A percentile compares a stretch with the other conserved stretches of the same genome.
phyloP scores from a whole-genome alignment of 306 rosid species.

The Sindora glabra region DNA sequence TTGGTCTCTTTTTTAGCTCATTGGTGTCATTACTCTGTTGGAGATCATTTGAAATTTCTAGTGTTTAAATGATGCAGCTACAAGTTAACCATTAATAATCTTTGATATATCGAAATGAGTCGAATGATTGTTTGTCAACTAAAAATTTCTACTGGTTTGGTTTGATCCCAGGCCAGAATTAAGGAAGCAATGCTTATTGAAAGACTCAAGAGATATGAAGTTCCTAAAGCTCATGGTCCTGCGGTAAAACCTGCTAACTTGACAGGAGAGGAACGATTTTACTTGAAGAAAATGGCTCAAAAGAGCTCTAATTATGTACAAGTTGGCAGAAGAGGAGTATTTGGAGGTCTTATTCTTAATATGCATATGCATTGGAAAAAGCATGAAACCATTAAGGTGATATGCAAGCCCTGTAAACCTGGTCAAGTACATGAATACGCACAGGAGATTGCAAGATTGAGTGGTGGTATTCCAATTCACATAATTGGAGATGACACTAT shows the following conservation, averaged over 20 bases:
- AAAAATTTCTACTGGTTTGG: not conserved
- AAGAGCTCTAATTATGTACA: conserved; percentile 89
- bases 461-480: conserved; percentile 88
- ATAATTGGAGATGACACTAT: conserved; percentile 71
- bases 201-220: conserved; percentile 76
- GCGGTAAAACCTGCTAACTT: conserved; percentile 53
- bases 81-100: not conserved
- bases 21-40: too few species aligned
- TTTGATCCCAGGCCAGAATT: conserved; percentile 60
- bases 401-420: conserved; percentile 82
- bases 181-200: conserved; percentile 78
- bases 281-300: conserved; percentile 87
- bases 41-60: not conserved
- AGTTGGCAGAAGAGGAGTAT: conserved; percentile 81
- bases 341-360: conserved; percentile 91
- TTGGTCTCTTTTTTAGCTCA: not conserved
- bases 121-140: conserved; percentile 12
- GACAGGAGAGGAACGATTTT: conserved; percentile 83
- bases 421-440: conserved; percentile 81
- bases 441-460: conserved; percentile 75
- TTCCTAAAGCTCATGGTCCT: conserved; percentile 77
- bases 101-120: not conserved
- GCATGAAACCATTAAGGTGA: conserved; percentile 86
- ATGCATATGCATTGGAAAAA: conserved; percentile 99
- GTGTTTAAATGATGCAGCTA: not conserved